Evolutionary conservation across 345 rosid species (phyloP).

Genomic region (Gynandropsis gynandra): DNA sequence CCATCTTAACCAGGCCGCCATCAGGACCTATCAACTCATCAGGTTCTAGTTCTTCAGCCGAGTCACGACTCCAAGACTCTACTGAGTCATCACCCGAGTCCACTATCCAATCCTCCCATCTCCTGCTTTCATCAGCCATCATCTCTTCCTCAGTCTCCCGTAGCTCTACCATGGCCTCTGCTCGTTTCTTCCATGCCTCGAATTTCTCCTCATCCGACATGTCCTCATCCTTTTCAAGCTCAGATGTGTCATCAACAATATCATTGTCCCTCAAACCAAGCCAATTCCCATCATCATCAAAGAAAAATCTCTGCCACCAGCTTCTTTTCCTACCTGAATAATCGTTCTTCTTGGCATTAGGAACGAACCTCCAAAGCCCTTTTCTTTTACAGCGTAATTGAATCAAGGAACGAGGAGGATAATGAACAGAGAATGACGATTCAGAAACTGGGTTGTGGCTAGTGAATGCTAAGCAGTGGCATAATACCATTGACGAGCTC

Average conservation of each 20-base stretch:
- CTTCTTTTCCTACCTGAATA: constrained; percentile 36
- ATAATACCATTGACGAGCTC: constrained; percentile 55
- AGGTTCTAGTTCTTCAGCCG: constrained; percentile 18
- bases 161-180: constrained; percentile 81
- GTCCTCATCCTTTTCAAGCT: constrained; percentile 32
- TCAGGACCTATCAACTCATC: constrained; percentile 34
- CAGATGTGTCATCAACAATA: constrained; percentile 37
- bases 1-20: constrained; percentile 58
- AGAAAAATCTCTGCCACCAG: constrained; percentile 85
- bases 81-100: constrained; percentile 36
- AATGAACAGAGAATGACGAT: constrained; percentile 12
- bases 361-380: constrained; percentile 35
- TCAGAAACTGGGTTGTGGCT: constrained; percentile 23
- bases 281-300: constrained; percentile 86
- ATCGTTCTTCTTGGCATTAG: constrained; percentile 33
- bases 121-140: constrained; percentile 61
- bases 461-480: constrained; percentile 36
- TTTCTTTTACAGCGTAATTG: constrained; percentile 25
- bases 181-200: constrained; percentile 90
- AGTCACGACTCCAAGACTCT: constrained; percentile 46
- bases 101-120: constrained; percentile 95
- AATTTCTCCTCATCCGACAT: constrained; percentile 55
- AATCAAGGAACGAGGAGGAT: constrained; percentile 22
- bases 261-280: constrained; percentile 63
- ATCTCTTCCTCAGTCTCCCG: constrained; percentile 73